phyloP scores from a whole-genome alignment of 768 basidiomycete genomes.

The Amanita muscaria region DNA sequence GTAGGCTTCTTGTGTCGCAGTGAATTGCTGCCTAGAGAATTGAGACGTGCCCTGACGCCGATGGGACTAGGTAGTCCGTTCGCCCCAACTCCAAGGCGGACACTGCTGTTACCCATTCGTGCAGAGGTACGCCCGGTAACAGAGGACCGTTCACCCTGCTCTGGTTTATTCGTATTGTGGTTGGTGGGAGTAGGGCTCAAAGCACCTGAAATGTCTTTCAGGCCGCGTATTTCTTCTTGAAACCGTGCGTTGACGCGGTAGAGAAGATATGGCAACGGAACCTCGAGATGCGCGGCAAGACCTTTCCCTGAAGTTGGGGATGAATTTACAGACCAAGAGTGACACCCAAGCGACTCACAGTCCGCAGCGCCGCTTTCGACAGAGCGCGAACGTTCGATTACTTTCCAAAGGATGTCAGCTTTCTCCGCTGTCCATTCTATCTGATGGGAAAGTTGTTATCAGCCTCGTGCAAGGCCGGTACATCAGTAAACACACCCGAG shows the following conservation, averaged over 20 bases:
- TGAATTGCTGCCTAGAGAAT: constrained; percentile 52
- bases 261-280: constrained; percentile 77
- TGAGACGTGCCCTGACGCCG: constrained; percentile 63
- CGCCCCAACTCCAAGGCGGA: constrained; percentile 25
- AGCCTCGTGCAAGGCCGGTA: constrained; percentile 5
- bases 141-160: constrained; percentile 19
- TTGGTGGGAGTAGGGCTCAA: constrained; percentile 39
- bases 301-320: constrained; percentile 57
- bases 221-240: constrained; percentile 74
- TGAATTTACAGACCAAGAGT: too few species aligned
- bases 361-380: constrained; percentile 69
- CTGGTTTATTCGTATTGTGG: constrained; percentile 24
- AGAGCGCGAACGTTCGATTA: constrained; percentile 69
- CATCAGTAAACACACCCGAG: constrained; percentile 41
- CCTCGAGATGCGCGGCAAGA: constrained; percentile 68
- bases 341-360: constrained; percentile 54
- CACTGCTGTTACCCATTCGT: constrained; percentile 25
- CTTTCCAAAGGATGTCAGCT: constrained; percentile 81
- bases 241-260: constrained; percentile 79
- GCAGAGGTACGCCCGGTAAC: constrained; percentile 16
- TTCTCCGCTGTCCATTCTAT: constrained; percentile 83
- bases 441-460: constrained; percentile 33
- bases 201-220: constrained; percentile 62
- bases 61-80: constrained; percentile 45
- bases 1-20: constrained; percentile 44